A percentile compares a stretch with the other conserved stretches of the same genome.
Conservation (phyloP, 208 protist species). For the Trichomonas gallinae region DNA sequence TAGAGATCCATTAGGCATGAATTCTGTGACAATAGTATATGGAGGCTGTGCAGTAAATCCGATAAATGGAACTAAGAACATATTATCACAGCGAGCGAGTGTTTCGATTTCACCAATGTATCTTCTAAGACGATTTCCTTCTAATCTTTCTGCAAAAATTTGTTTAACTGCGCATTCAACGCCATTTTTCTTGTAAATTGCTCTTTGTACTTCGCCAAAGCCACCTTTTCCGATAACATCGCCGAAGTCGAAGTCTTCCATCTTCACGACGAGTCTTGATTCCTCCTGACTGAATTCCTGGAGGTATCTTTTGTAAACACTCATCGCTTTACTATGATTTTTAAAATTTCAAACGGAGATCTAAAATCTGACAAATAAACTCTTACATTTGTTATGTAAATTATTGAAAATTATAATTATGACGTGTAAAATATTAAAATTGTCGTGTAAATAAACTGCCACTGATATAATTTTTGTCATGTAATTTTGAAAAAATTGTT, state of each 20-base stretch:
- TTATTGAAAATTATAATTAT: too few species aligned
- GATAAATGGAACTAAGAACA: neutral
- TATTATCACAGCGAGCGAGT: neutral
- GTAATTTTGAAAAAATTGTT: too few species aligned
- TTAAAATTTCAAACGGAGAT: too few species aligned
- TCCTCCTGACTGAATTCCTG: neutral
- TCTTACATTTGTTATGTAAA: too few species aligned
- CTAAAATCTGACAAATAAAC: too few species aligned
- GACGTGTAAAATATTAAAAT: too few species aligned
- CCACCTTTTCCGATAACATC: neutral
- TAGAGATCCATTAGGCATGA: neutral
- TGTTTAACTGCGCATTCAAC: neutral
- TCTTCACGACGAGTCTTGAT: neutral
- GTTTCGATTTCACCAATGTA: constrained; percentile 7
- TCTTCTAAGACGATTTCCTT: neutral
- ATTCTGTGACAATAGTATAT: neutral
- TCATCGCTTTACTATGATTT: neutral
- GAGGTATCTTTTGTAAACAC: neutral
- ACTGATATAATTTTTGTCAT: too few species aligned
- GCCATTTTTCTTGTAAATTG: neutral
- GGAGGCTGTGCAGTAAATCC: neutral
- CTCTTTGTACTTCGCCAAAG: neutral
- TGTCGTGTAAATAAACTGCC: too few species aligned
- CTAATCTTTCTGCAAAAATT: neutral
- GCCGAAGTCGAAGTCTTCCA: neutral